Evolutionary conservation across 805 yeast species (phyloP), one percentile per base, ranked within the genome.

Genomic region (Suhomyces sp.): DNA sequence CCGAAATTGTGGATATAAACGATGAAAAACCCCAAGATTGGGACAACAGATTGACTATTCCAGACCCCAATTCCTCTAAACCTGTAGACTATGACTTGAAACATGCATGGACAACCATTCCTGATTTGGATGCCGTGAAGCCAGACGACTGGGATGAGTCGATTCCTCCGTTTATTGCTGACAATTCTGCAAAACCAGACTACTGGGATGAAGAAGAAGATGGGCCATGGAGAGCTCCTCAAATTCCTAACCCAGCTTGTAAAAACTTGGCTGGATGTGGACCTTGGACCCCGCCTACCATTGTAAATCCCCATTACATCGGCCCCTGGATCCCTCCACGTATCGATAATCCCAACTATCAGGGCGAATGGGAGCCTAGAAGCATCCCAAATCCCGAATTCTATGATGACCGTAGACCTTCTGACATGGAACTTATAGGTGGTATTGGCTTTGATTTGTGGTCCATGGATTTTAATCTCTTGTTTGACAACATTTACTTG

Each of bases 191-290:
- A 29, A 80, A 77, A 60, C 97, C 97, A 17, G 86, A 75, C 44
- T 85, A 80, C 62, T 91, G 97, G 97, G 88, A 88, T 63, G 96
- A 89, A 41, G 92, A 85, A 58, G 92, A 87, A 64, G 96, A 90
- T 64, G 97, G 97, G 4, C 85, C 78, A 61, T 92, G 96, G 96
- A 61, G 73, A 43, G 86, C 91, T 2, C 91, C 93, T 22, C 67
- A 75, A 46, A 75, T 90, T 45, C 73, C 72, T 44, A 91, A 91
- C 65, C 97, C 97, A 9, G 82, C 73, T 52, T 91, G 97, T 69
- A 20, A 24, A 12, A 75, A 71, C 27, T 58, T 67, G 29, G 79
- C 76, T 49, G 96, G 96, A 5, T 91, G 97, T 69, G 97, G 97
- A 43, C 71, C 76, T 55, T 92, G 96, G 96, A 68, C 67, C 46